Evolutionary conservation across 495 filamentous ascomycete species (phyloP).

Genomic region (Hypomontagnella submonticulosa): DNA sequence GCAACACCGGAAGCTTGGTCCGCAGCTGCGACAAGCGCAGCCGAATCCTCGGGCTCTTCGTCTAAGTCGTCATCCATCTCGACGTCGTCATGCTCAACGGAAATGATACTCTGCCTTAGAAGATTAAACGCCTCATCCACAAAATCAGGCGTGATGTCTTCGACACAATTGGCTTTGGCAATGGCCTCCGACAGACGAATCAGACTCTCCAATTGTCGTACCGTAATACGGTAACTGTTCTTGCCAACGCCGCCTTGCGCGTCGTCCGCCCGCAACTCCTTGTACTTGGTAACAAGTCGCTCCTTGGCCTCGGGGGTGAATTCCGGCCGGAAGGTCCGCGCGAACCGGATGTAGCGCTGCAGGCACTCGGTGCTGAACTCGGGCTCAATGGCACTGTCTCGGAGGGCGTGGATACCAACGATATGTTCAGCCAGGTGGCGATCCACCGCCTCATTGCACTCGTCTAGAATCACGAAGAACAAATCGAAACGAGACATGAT

Average conservation of each 20-base stretch:
- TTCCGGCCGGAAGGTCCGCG: slow-evolving; percentile 91
- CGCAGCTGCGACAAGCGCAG: slow-evolving; percentile 51
- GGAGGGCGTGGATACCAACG: slow-evolving; percentile 90
- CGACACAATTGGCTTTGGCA: slow-evolving; percentile 95
- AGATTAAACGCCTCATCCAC: slow-evolving; percentile 92
- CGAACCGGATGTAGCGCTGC: slow-evolving; percentile 97
- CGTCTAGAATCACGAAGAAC: slow-evolving; percentile 98
- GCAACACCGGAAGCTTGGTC: slow-evolving; percentile 52
- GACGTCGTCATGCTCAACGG: slow-evolving; percentile 96
- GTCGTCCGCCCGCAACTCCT: slow-evolving; percentile 93
- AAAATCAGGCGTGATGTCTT: slow-evolving; percentile 84
- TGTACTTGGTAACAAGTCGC: slow-evolving; percentile 91
- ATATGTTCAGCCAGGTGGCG: slow-evolving; percentile 94
- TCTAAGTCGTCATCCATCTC: slow-evolving; percentile 90
- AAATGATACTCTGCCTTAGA: slow-evolving; percentile 92
- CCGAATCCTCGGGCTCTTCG: slow-evolving; percentile 49
- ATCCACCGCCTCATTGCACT: slow-evolving; percentile 92
- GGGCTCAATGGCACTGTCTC: slow-evolving; percentile 88
- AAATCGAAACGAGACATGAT: slow-evolving; percentile 99
- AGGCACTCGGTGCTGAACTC: slow-evolving; percentile 97
- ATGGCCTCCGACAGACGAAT: slow-evolving; percentile 96
- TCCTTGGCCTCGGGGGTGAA: slow-evolving; percentile 89
- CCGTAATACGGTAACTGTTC: slow-evolving; percentile 96
- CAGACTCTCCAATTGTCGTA: slow-evolving; percentile 93
- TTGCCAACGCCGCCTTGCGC: slow-evolving; percentile 92